These are phyloP conservation scores for Fereydounia khargensis DNA, from an alignment of 1,284 basidiomycete species.

Conservation along the genomic window DNA sequence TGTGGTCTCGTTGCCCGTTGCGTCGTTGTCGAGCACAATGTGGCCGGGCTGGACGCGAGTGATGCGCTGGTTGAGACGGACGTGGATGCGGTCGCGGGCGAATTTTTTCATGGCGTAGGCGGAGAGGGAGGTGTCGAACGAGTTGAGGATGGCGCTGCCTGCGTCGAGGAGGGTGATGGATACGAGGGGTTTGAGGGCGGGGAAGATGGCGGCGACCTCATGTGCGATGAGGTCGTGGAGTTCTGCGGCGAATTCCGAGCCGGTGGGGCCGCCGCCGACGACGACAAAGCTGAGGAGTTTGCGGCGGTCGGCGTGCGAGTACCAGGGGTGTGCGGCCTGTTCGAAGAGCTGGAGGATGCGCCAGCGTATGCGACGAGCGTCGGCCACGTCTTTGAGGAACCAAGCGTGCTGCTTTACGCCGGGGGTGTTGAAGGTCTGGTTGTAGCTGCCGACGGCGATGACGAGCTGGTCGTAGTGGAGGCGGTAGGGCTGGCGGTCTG, in stretches of 20 bases:
- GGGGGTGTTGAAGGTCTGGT: conserved; percentile 67
- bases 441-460: conserved; percentile 79
- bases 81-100: conserved; percentile 15
- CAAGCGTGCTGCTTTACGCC: conserved; percentile 55
- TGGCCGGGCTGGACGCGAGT: conserved; percentile 13
- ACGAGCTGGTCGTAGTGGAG: conserved; percentile 70
- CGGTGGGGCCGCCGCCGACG: conserved; percentile 41
- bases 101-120: conserved; percentile 52
- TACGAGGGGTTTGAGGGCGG: conserved; percentile 22
- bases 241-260: conserved; percentile 64
- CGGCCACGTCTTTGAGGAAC: conserved; percentile 72
- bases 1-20: conserved; percentile 36
- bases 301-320: conserved; percentile 62
- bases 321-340: conserved; percentile 70
- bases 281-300: conserved; percentile 27
- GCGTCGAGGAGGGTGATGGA: conserved; percentile 40
- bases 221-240: conserved; percentile 76
- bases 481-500: too few species aligned
- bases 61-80: conserved; percentile 18
- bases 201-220: conserved; percentile 66
- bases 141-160: conserved; percentile 39
- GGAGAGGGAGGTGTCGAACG: conserved; percentile 44
- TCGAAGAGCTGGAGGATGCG: conserved; percentile 77
- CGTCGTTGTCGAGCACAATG: background rate
- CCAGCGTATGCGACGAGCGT: conserved; percentile 75